These are phyloP conservation scores for Mariannaea sp. DNA, from an alignment of 2,329 filamentous ascomycete species.

Conservation along the genomic window DNA sequence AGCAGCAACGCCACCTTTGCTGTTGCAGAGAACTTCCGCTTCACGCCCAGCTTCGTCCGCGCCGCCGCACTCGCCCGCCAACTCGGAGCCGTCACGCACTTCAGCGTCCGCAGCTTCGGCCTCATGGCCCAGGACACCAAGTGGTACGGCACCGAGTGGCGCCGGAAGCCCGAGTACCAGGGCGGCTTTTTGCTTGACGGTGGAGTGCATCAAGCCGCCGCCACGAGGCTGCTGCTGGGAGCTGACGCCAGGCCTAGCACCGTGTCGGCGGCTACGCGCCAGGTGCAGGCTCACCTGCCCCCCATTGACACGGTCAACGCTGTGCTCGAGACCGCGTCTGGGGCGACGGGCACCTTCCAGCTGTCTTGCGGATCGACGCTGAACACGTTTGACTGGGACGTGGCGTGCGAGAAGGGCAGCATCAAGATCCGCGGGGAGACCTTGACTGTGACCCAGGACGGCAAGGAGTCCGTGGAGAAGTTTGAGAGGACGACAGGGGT, in stretches of 20 bases:
- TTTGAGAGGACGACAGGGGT: conserved; percentile 60
- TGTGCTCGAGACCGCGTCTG: conserved; percentile 57
- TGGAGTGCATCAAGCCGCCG: conserved; percentile 74
- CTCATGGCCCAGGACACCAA: conserved; percentile 47
- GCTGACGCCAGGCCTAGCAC: conserved; percentile 48
- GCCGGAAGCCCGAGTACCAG: conserved; percentile 71
- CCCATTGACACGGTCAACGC: conserved; percentile 71
- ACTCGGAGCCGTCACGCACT: conserved; percentile 49
- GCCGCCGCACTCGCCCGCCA: conserved; percentile 50
- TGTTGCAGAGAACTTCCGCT: conserved; percentile 77
- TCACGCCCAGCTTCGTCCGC: conserved; percentile 58
- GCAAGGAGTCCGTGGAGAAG: conserved; percentile 43
- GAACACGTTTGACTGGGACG: conserved; percentile 57
- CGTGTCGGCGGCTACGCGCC: conserved; percentile 59
- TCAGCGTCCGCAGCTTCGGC: conserved; percentile 48
- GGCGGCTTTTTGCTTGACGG: conserved; percentile 79
- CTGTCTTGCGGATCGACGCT: conserved; percentile 62
- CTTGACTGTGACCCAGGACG: conserved; percentile 47
- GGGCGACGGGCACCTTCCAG: conserved; percentile 60
- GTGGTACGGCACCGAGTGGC: conserved; percentile 63
- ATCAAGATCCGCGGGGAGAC: conserved; percentile 55
- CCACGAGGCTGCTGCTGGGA: conserved; percentile 61
- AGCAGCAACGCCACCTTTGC: conserved; percentile 51
- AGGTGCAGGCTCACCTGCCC: conserved; percentile 60
- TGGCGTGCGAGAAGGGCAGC: conserved; percentile 62